Percentiles rank a stretch among this genome's conserved stretches.
Conservation (phyloP, 2,329 filamentous ascomycete species). For the Trichoderma sp. region DNA sequence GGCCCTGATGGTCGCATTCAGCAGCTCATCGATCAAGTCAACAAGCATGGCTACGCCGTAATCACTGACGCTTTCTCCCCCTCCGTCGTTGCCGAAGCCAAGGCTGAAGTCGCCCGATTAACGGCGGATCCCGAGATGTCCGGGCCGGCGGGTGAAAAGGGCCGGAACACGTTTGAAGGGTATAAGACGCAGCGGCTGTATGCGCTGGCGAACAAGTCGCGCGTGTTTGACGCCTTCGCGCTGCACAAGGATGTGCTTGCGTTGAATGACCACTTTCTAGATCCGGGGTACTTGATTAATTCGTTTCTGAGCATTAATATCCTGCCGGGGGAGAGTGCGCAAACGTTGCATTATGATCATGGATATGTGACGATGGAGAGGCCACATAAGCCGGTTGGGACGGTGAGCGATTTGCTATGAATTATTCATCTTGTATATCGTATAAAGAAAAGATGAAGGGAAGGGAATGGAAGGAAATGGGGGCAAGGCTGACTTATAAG, state of each 20-base stretch:
- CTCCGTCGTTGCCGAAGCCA: slow-evolving; percentile 30
- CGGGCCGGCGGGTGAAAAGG: slow-evolving; percentile 28
- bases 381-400: slow-evolving; percentile 34
- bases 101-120: slow-evolving; percentile 27
- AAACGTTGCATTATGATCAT: slow-evolving; percentile 37
- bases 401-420: slow-evolving; percentile 23
- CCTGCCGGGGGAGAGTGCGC: slow-evolving; percentile 37
- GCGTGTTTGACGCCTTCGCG: slow-evolving; percentile 37
- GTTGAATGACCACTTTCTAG: slow-evolving; percentile 41
- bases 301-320: slow-evolving; percentile 39
- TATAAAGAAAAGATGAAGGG: neutral
- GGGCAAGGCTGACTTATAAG: neutral
- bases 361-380: slow-evolving; percentile 31
- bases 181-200: slow-evolving; percentile 38
- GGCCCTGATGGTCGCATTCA: neutral
- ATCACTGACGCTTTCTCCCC: slow-evolving; percentile 32
- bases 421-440: neutral
- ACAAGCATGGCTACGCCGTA: slow-evolving; percentile 35
- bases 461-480: no score
- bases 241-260: slow-evolving; percentile 35
- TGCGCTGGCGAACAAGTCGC: slow-evolving; percentile 38
- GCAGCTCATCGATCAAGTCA: slow-evolving; percentile 23
- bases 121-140: slow-evolving; percentile 13
- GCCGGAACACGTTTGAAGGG: slow-evolving; percentile 39
- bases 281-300: slow-evolving; percentile 35